Conservation (phyloP, 306 rosid species). For the Amphicarpaea edgeworthii region DNA sequence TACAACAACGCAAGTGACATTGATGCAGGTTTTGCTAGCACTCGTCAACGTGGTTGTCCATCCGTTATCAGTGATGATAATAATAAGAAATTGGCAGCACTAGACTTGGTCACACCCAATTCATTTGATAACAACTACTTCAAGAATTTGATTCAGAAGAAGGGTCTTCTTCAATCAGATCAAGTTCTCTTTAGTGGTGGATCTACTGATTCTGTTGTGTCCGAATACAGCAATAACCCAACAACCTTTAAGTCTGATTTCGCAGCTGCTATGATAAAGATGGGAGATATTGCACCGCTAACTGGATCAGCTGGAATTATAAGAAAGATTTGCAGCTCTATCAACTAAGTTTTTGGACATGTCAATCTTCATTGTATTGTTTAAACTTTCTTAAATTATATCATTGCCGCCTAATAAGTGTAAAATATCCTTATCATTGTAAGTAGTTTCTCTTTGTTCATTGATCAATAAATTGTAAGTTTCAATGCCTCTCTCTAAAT, state of each 20-base stretch:
- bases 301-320: constrained; percentile 41
- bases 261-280: constrained; percentile 53
- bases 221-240: constrained; percentile 47
- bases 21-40: constrained; percentile 59
- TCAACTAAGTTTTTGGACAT: too few relatives aligned
- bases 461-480: too few relatives aligned
- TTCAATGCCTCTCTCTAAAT: too few relatives aligned
- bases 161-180: constrained; percentile 64
- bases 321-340: constrained; percentile 44
- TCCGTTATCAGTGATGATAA: not conserved
- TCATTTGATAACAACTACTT: constrained; percentile 65
- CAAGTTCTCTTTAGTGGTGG: constrained; percentile 54
- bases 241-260: constrained; percentile 46
- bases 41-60: constrained; percentile 58
- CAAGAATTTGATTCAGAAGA: constrained; percentile 62
- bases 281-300: constrained; percentile 46
- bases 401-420: too few relatives aligned
- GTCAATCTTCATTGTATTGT: too few relatives aligned
- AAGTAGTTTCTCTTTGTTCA: too few relatives aligned
- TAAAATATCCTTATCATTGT: too few relatives aligned
- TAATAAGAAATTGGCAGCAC: constrained; percentile 52
- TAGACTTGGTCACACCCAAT: constrained; percentile 68
- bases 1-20: constrained; percentile 57
- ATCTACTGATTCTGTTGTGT: constrained; percentile 37
- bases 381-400: too few relatives aligned